phyloP scores from a whole-genome alignment of 306 rosid genomes.

The Castanospermum australe region DNA sequence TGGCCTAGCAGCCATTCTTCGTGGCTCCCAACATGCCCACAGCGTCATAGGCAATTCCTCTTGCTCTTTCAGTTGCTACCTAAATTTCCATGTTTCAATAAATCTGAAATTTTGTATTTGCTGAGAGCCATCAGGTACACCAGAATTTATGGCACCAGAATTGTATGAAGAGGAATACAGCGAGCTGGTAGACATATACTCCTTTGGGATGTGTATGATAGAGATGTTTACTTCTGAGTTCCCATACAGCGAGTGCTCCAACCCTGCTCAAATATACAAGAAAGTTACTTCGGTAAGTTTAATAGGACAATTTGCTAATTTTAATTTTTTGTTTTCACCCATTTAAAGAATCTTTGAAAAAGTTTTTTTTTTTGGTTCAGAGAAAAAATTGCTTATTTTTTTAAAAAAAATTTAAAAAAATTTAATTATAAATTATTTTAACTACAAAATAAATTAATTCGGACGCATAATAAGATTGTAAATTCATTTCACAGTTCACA shows the following conservation, averaged over 20 bases:
- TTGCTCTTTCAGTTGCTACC: background rate
- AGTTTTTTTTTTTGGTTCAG: too few relatives aligned
- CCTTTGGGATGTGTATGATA: conserved; percentile 89
- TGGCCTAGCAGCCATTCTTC: conserved; percentile 82
- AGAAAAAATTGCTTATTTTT: too few relatives aligned
- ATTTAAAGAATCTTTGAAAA: too few relatives aligned
- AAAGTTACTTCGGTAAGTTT: conserved; percentile 79
- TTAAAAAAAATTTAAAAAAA: too few relatives aligned
- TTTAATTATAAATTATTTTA: too few relatives aligned
- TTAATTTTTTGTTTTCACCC: background rate
- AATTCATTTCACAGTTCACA: background rate
- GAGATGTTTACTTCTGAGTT: conserved; percentile 87
- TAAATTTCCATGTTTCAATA: background rate
- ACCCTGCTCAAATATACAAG: conserved; percentile 95
- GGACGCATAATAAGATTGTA: too few relatives aligned
- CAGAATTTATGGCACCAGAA: conserved; percentile 98
- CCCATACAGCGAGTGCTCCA: conserved; percentile 83
- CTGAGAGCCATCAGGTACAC: conserved; percentile 57
- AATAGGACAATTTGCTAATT: background rate
- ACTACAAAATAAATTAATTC: too few relatives aligned
- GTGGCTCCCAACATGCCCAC: conserved; percentile 73
- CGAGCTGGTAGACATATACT: conserved; percentile 80
- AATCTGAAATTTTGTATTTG: background rate
- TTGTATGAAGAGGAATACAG: conserved; percentile 87
- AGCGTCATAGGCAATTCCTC: conserved; percentile 71